A percentile compares a stretch with the other conserved stretches of the same genome.
Evolutionary conservation across 257 asterid species (phyloP).

Genomic region (Solanum piurae): DNA sequence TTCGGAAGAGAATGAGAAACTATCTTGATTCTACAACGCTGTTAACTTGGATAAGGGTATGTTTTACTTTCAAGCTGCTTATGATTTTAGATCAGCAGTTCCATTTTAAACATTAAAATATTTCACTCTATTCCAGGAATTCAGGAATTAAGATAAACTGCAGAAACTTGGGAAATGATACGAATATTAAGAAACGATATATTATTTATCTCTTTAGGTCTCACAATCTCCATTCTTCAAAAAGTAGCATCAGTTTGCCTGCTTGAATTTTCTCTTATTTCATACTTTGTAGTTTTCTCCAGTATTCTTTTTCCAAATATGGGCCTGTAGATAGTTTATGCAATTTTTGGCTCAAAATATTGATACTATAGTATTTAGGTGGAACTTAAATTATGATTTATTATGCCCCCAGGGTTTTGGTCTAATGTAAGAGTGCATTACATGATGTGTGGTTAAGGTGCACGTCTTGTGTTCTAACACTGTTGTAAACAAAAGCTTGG

Average conservation of each 20-base stretch:
- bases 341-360: background rate
- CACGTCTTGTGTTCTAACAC: background rate
- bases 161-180: background rate
- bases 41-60: background rate
- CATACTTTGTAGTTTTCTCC: background rate
- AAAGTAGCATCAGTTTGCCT: background rate
- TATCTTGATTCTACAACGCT: background rate
- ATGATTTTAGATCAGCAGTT: background rate
- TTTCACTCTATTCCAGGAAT: background rate
- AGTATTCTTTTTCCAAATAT: background rate
- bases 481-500: background rate
- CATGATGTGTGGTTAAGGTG: background rate
- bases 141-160: background rate
- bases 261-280: background rate
- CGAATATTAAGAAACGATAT: background rate
- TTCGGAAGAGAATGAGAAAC: background rate
- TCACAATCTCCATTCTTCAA: background rate
- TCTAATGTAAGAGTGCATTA: background rate
- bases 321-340: background rate
- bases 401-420: background rate
- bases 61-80: background rate
- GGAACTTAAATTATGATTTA: background rate
- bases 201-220: background rate
- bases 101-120: background rate
- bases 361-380: background rate